These are phyloP conservation scores for Diaporthe aspalathi DNA, from an alignment of 2,329 filamentous ascomycete species.

Conservation along the genomic window DNA sequence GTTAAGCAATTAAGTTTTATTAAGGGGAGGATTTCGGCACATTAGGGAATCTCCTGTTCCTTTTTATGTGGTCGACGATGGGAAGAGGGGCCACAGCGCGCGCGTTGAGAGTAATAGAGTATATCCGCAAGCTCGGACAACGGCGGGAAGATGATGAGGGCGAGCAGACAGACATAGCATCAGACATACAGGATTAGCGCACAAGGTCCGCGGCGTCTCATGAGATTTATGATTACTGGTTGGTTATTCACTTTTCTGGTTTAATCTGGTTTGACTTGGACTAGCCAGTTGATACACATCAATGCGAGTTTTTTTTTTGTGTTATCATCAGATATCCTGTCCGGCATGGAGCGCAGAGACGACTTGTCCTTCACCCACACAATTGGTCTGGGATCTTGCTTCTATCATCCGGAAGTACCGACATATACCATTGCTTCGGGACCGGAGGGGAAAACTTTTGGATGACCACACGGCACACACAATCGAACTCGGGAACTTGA, in stretches of 20 bases:
- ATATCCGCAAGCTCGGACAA: background rate
- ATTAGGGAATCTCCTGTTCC: too few relatives aligned
- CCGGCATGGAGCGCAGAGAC: background rate
- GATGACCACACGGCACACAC: background rate
- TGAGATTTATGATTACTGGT: constrained; percentile 9
- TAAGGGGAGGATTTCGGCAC: too few relatives aligned
- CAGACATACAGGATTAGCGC: constrained; percentile 16
- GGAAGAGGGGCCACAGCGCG: background rate
- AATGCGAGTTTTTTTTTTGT: background rate
- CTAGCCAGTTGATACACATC: constrained; percentile 25
- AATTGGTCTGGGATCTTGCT: background rate
- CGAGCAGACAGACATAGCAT: background rate
- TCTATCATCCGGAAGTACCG: too few relatives aligned
- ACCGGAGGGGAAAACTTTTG: background rate
- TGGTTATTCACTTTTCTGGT: background rate
- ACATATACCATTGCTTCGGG: background rate
- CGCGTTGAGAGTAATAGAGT: background rate
- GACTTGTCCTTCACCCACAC: background rate
- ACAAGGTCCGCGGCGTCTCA: constrained; percentile 18
- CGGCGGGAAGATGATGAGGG: background rate
- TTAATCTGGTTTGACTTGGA: background rate
- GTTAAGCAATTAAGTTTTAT: too few relatives aligned
- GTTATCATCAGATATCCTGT: background rate
- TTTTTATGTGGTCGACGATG: background rate
- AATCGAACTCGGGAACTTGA: background rate